Base-by-base conservation (phyloP, 768 basidiomycete genomes). In the Plicaturopsis crispa region DNA sequence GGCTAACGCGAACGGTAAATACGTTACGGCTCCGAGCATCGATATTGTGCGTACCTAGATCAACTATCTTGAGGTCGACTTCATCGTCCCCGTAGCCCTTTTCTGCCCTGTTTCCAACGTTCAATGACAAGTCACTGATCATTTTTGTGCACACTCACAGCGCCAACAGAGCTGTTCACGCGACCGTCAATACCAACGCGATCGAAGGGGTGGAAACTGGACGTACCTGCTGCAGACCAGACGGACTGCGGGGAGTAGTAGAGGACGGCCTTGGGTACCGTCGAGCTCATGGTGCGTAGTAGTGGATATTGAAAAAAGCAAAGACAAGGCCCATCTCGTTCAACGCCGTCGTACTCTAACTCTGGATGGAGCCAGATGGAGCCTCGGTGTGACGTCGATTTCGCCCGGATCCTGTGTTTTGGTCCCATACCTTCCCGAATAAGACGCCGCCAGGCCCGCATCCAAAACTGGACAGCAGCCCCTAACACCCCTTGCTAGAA, bases 1-100 rank as follows among this genome's bases (percentile, higher is more conserved):
- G 46, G 61, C 85, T 87, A 49, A 20, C 30, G n/a, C n/a, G 31
- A 35, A 32, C 7, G 21, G n/a, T 28, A 18, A 41, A 20, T 20
- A 16, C 20, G 18, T 41, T 38, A 24, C 5, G 24, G 26, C 14
- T 4, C 16, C 12, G 5, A 40, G 10, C 23, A 17, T 26, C n/a
- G n/a, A n/a, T n/a, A n/a, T n/a, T n/a, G 35, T 31, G 34, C 65
- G 34, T 48, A 80, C 80, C 49, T 31, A 82, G 61, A 58, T 87
- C 77, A 7, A 90, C 84, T 19, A 72, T 54, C 56, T 71, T 82
- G 47, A 77, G 61, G 48, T 82, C 75, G 23, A 88, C 53, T 49
- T 92, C 90, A 53, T 89, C 84, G 20, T 67, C 52, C 3, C 76
- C 79, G 49, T 92, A 93, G 1, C 90, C 90, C 54, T 93, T 93